phyloP scores from a whole-genome alignment of 1,284 basidiomycete species.

The Inonotus hispidus region DNA sequence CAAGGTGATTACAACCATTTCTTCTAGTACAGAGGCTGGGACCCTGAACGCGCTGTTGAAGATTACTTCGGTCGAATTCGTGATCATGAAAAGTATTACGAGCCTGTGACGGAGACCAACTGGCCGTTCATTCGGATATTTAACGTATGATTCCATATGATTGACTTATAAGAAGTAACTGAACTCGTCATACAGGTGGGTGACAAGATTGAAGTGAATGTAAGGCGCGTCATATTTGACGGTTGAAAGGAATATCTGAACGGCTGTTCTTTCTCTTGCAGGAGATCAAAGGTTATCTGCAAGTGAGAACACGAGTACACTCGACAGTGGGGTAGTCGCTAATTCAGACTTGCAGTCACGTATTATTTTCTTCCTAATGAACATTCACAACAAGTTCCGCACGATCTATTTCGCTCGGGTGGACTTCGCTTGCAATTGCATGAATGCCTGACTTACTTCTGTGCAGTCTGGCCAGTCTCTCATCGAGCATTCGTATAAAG shows the following conservation, averaged over 20 bases:
- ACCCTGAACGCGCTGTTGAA: slow-evolving; percentile 84
- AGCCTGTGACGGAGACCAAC: slow-evolving; percentile 79
- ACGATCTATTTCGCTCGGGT: slow-evolving; percentile 93
- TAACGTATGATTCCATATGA: slow-evolving; percentile 53
- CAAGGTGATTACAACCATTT: too few relatives aligned
- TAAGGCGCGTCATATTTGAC: slow-evolving; percentile 32
- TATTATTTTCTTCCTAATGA: slow-evolving; percentile 97
- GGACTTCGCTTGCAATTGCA: slow-evolving; percentile 25
- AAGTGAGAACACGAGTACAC: slow-evolving; percentile 38
- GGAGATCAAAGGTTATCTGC: slow-evolving; percentile 84
- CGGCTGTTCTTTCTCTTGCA: slow-evolving; percentile 31
- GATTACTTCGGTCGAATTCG: slow-evolving; percentile 91
- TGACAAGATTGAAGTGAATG: slow-evolving; percentile 89
- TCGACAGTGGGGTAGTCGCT: neutral
- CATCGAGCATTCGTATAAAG: slow-evolving; percentile 98
- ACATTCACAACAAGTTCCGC: slow-evolving; percentile 89
- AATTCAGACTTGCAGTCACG: slow-evolving; percentile 54
- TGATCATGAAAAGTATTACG: slow-evolving; percentile 85
- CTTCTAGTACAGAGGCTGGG: slow-evolving; percentile 83
- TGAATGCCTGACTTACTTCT: neutral
- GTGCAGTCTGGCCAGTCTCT: slow-evolving; percentile 85
- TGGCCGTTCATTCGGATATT: slow-evolving; percentile 96
- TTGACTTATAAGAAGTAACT: neutral
- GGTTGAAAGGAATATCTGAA: neutral
- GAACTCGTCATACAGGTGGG: slow-evolving; percentile 55